These are phyloP conservation scores for Isoetes engelmannii DNA, from an alignment of 83 land plant species.

Conservation along the genomic window DNA sequence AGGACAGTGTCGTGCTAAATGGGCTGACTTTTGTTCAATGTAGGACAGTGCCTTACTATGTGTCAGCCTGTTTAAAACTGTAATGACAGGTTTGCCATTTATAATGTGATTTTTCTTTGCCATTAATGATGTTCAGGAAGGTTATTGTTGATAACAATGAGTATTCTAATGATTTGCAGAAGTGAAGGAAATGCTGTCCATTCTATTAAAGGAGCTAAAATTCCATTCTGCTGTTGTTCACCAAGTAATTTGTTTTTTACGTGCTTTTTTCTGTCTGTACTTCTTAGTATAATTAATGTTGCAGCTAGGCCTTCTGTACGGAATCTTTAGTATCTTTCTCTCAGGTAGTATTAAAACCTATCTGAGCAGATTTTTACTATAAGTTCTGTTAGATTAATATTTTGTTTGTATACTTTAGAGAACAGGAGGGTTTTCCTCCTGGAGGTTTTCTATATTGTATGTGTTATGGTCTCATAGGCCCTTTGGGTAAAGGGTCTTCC, in stretches of 20 bases:
- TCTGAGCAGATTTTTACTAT: neutral
- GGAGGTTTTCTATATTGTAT: too few relatives aligned
- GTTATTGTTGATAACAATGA: too few relatives aligned
- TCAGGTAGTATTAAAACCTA: neutral
- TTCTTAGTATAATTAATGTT: neutral
- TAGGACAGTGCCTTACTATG: too few relatives aligned
- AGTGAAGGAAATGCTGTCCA: conserved; percentile 71
- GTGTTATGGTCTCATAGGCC: too few relatives aligned
- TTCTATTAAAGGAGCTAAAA: conserved; percentile 62
- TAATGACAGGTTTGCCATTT: too few relatives aligned
- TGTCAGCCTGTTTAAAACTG: too few relatives aligned
- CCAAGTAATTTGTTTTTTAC: conserved; percentile 51
- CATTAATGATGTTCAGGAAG: too few relatives aligned
- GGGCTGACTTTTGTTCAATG: too few relatives aligned
- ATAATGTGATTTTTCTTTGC: too few relatives aligned
- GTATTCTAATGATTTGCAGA: conserved; percentile 35
- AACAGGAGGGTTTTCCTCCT: too few relatives aligned
- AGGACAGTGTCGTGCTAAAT: too few relatives aligned
- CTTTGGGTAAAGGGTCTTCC: too few relatives aligned
- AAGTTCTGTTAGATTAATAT: neutral
- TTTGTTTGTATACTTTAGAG: neutral
- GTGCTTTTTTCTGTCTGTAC: neutral
- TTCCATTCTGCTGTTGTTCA: conserved; percentile 82
- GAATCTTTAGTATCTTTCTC: neutral
- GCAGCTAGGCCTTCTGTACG: neutral